These are phyloP conservation scores for Aureobasidium sp. DNA, from an alignment of 2,329 filamentous ascomycete genomes.

Conservation along the genomic window DNA sequence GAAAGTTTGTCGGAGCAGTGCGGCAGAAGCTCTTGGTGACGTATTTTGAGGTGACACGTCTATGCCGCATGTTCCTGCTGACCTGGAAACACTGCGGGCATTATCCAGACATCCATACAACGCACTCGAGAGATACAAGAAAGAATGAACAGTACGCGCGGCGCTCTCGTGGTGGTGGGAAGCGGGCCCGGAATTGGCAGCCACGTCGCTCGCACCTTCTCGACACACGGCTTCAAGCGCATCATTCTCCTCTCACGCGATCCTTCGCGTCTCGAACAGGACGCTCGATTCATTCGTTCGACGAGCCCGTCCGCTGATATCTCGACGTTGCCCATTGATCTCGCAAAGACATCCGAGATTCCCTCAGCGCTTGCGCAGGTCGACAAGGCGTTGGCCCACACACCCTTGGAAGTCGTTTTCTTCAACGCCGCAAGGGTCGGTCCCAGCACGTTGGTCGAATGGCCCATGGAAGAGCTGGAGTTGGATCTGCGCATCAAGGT, in stretches of 20 bases:
- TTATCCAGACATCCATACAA: not conserved
- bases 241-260: slow-evolving; percentile 42
- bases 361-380: slow-evolving; percentile 33
- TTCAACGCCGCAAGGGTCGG: slow-evolving; percentile 46
- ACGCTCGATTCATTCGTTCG: slow-evolving; percentile 25
- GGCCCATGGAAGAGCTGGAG: slow-evolving; percentile 37
- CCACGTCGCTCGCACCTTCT: slow-evolving; percentile 33
- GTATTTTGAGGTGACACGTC: not conserved
- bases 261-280: slow-evolving; percentile 30
- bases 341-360: slow-evolving; percentile 33
- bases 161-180: slow-evolving; percentile 33
- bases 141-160: not conserved
- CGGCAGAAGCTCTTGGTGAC: not conserved
- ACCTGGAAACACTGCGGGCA: not conserved
- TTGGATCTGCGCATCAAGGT: slow-evolving; percentile 44
- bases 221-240: slow-evolving; percentile 36
- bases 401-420: slow-evolving; percentile 37
- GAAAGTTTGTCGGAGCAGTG: not conserved
- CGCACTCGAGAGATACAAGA: not conserved
- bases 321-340: slow-evolving; percentile 37
- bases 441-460: slow-evolving; percentile 34
- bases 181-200: slow-evolving; percentile 43
- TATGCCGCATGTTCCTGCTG: not conserved
- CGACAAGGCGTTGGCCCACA: slow-evolving; percentile 29
- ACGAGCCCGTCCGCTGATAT: slow-evolving; percentile 30